phyloP scores from a whole-genome alignment of 164 flowering plant genomes.

The Aristolochia fimbriata region DNA sequence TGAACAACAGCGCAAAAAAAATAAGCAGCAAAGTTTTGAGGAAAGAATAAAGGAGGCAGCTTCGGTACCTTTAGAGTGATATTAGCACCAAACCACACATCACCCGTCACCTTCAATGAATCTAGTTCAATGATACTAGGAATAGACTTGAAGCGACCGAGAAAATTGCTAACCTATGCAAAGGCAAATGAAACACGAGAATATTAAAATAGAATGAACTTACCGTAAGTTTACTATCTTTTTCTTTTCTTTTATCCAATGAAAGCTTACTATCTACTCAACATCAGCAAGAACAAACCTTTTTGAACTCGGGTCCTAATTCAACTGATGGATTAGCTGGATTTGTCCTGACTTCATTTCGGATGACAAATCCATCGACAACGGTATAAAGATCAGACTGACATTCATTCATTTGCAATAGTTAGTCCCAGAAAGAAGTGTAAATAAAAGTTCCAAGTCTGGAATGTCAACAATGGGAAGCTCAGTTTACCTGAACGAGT shows the following conservation, averaged over 20 bases:
- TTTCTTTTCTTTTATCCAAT: too few species aligned
- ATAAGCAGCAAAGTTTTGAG: not conserved
- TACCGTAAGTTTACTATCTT: too few species aligned
- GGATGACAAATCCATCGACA: slow-evolving; percentile 56
- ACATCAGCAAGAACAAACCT: slow-evolving; percentile 25
- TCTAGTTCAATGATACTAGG: slow-evolving; percentile 93
- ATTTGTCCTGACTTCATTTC: slow-evolving; percentile 60
- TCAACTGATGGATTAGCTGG: slow-evolving; percentile 83
- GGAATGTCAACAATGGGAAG: not conserved
- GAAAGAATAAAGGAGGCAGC: not conserved
- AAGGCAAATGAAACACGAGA: not conserved
- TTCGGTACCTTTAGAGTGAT: slow-evolving; percentile 64
- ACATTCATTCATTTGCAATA: not conserved
- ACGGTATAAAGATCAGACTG: slow-evolving; percentile 97
- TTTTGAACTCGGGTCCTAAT: slow-evolving; percentile 91
- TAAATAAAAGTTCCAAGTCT: not conserved
- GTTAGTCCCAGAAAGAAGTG: not conserved
- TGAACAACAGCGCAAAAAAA: not conserved
- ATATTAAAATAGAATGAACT: not conserved
- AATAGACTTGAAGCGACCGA: slow-evolving; percentile 79
- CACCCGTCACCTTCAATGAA: slow-evolving; percentile 84
- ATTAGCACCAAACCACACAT: slow-evolving; percentile 88
- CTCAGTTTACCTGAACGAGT: slow-evolving; percentile 73
- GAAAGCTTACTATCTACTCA: too few species aligned
- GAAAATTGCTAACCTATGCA: slow-evolving; percentile 63